These are phyloP conservation scores for Salix brachista DNA, from an alignment of 345 rosid genomes.

Conservation along the genomic window DNA sequence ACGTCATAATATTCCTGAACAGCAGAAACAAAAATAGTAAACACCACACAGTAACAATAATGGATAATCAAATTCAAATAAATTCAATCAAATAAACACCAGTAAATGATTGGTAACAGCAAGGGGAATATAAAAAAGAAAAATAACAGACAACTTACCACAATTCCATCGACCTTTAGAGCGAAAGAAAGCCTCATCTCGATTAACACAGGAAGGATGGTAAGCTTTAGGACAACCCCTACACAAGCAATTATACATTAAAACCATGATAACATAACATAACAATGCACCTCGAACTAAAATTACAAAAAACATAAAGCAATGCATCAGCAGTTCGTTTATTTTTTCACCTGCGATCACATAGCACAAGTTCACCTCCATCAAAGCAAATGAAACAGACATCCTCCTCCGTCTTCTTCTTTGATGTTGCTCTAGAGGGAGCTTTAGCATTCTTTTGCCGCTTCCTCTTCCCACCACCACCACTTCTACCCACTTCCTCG, in stretches of 20 bases:
- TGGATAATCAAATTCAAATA: background rate
- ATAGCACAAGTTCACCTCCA: conserved; percentile 91
- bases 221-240: conserved; percentile 99
- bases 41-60: background rate
- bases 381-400: conserved; percentile 97
- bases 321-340: background rate
- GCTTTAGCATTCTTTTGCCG: conserved; percentile 50
- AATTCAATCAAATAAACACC: background rate
- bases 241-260: conserved; percentile 12
- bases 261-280: conserved; percentile 1
- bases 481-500: conserved; percentile 44
- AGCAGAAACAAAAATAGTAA: conserved; percentile 12
- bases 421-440: conserved; percentile 40
- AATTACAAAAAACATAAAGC: background rate
- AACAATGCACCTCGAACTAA: background rate
- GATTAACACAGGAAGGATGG: conserved; percentile 86
- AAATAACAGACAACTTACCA: conserved; percentile 46
- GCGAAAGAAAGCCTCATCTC: conserved; percentile 84
- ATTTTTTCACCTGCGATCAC: conserved; percentile 80
- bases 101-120: background rate
- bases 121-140: background rate
- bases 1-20: conserved; percentile 4
- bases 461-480: conserved; percentile 66
- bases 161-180: conserved; percentile 93
- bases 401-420: conserved; percentile 88